Conservation (phyloP, 345 rosid genomes). For the Litchi chinensis region DNA sequence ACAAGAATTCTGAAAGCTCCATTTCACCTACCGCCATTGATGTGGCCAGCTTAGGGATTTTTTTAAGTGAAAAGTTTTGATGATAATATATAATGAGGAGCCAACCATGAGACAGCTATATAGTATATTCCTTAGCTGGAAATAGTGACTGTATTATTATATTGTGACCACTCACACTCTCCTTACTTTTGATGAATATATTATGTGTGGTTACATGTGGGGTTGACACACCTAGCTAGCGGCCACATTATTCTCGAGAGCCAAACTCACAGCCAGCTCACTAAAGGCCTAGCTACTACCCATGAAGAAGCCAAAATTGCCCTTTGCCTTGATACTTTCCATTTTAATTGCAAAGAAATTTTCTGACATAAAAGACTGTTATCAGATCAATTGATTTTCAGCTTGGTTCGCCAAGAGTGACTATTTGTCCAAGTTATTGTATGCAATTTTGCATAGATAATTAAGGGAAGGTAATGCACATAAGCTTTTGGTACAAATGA, state of each 20-base stretch:
- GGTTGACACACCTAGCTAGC: background rate
- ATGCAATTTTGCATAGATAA: no score
- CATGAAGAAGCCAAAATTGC: background rate
- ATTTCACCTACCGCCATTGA: background rate
- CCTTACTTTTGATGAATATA: background rate
- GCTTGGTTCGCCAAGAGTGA: background rate
- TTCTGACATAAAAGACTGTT: background rate
- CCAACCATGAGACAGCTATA: constrained; percentile 19
- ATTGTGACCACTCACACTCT: background rate
- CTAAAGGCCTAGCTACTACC: background rate
- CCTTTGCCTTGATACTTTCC: background rate
- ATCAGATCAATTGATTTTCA: background rate
- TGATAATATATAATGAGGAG: background rate
- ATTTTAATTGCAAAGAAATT: background rate
- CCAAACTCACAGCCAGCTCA: background rate
- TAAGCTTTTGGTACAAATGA: no score
- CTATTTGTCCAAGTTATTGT: no score
- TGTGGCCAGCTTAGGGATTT: background rate
- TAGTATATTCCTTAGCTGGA: background rate
- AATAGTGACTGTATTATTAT: background rate
- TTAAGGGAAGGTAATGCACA: no score
- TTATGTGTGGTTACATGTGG: constrained; percentile 14
- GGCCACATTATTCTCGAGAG: background rate
- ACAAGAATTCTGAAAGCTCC: constrained; percentile 6
- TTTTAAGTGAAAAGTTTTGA: background rate